Evolutionary conservation across 192 early-diverging fungal species (phyloP).

Genomic region (Backusella tarrabulga): DNA sequence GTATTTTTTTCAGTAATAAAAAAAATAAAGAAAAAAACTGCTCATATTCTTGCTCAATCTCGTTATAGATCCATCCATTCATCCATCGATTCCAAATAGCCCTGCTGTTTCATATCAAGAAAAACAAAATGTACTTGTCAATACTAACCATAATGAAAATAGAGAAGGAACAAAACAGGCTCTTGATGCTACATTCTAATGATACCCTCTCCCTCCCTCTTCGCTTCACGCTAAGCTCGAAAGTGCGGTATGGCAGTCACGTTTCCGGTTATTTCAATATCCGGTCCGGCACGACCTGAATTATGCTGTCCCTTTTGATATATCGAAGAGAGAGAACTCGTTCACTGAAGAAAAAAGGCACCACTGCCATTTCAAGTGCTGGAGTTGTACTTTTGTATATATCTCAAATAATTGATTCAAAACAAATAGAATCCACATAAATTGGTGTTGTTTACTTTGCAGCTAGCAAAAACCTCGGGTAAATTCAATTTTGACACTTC

Average conservation of each 20-base stretch:
- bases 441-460: neutral
- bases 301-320: no score
- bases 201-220: neutral
- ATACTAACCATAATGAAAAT: constrained; percentile 19
- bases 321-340: no score
- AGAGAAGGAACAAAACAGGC: constrained; percentile 13
- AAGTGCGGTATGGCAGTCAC: neutral
- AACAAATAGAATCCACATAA: neutral
- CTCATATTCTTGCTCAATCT: neutral
- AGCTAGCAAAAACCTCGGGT: neutral
- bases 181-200: constrained; percentile 4
- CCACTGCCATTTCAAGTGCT: no score
- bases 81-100: constrained; percentile 3
- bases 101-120: neutral
- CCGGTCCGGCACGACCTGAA: neutral
- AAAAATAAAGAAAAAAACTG: neutral
- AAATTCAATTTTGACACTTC: neutral
- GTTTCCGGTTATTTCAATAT: neutral
- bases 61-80: constrained; percentile 1
- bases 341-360: no score
- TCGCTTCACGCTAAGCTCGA: neutral
- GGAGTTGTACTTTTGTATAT: no score
- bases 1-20: neutral
- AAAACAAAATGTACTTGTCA: neutral
- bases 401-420: neutral